Conservation (phyloP, 1,284 basidiomycete genomes). For the Leccinum insolens region DNA sequence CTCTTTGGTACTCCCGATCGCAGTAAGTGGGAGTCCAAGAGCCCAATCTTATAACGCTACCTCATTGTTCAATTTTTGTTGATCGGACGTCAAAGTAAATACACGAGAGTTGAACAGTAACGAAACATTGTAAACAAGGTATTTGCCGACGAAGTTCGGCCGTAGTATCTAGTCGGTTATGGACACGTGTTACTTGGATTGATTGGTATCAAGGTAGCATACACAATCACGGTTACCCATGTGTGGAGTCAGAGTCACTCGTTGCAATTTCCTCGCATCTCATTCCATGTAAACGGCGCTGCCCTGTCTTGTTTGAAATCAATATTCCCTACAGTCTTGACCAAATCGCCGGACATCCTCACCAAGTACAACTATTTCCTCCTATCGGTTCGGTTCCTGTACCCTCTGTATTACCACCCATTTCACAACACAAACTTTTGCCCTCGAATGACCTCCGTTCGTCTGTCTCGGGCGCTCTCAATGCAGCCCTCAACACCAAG, state of each 20-base stretch:
- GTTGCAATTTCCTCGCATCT: slow-evolving; percentile 58
- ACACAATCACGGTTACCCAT: too few relatives aligned
- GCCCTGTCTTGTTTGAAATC: slow-evolving; percentile 52
- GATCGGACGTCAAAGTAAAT: too few relatives aligned
- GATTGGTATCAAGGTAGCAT: too few relatives aligned
- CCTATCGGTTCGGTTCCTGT: slow-evolving; percentile 14
- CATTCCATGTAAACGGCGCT: slow-evolving; percentile 32
- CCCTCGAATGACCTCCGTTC: slow-evolving; percentile 34
- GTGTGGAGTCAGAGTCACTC: slow-evolving; percentile 22
- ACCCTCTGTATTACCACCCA: slow-evolving; percentile 15
- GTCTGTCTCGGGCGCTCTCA: slow-evolving; percentile 44
- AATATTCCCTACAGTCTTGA: slow-evolving; percentile 46
- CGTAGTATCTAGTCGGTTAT: too few relatives aligned
- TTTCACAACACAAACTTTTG: slow-evolving; percentile 25
- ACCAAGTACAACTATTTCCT: slow-evolving; percentile 21
- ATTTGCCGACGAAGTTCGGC: too few relatives aligned
- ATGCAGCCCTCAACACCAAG: slow-evolving; percentile 46
- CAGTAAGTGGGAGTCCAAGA: slow-evolving; percentile 13
- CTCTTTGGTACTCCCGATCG: slow-evolving; percentile 50
- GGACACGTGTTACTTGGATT: too few relatives aligned
- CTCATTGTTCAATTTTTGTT: too few relatives aligned
- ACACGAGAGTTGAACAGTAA: too few relatives aligned
- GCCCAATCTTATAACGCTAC: slow-evolving; percentile 4
- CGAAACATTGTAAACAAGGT: too few relatives aligned
- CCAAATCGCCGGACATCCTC: slow-evolving; percentile 36